Base-by-base conservation (phyloP, 1,284 basidiomycete species). In the Nidula niveotomentosa region DNA sequence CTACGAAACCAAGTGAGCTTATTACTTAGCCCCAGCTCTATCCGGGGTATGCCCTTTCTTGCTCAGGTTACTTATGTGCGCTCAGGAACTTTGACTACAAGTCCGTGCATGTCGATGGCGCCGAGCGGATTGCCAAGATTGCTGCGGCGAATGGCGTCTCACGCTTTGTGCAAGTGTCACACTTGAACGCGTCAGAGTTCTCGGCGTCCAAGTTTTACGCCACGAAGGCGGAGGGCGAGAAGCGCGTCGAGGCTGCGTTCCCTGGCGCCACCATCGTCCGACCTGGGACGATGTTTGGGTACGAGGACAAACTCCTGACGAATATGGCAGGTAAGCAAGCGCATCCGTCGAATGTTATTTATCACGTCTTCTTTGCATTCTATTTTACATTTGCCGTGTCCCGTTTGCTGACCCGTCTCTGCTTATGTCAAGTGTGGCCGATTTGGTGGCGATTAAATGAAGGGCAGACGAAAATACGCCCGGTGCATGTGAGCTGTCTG, bases 381-480 rank as follows among this genome's bases (percentile, higher is more conserved):
- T 59, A 66, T 41, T 60, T 54, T 56, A 54, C 54, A 51, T 56
- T 53, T 51, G 18, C 33, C 23, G 36, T 44, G 55, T 53, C 52
- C 53, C 59, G 51, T 58, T 53, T 6, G 30, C 37, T 41, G 12
- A 15, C 37, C 12, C 15, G 12, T 41, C 37, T 41, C 5, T 41
- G 37, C 49, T 52, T 46, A 50, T 69, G 67, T 66, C 72, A 23
- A 93, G 93, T 85, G 63, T 96, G 90, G 83, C 91, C 96, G n/a
- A 89, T 94, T 61, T 91, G 93, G 78, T 98, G 90, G 93, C 91
- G 93, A 69, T 82, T 98, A 60, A 99, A 98, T 79, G 74, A 90
- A 64, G 92, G 86, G 50, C 75, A 90, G 70, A 96, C 96, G 18
- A 87, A 86, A 75, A 85, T 93, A 71, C 89, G 93, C 39, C 96